Base-by-base conservation (phyloP, 495 filamentous ascomycete species). In the Extremus antarcticus region DNA sequence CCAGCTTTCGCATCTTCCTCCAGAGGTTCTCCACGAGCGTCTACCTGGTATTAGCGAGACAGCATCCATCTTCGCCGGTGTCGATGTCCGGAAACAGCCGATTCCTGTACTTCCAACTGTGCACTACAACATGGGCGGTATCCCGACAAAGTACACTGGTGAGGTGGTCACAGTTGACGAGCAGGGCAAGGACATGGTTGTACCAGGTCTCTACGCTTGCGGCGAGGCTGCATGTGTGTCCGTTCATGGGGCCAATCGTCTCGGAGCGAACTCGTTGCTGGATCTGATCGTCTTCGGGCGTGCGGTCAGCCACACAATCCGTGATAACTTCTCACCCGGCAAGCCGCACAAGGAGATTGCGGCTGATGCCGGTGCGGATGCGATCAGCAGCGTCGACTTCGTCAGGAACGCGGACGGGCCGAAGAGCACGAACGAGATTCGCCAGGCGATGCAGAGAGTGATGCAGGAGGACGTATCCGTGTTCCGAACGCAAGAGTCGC, bases 111-210 rank as follows among this genome's bases (percentile, higher is more conserved):
- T 98, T 56, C 92, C 92, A 47, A 98, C 92, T 32, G 92, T 95
- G 64, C 92, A 98, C 78, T 98, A 98, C 80, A 95, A 95, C 79
- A 98, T 98, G 92, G 92, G 92, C 71, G 92, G 92, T 75, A 95
- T 98, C 67, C 91, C 92, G 39, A 98, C 92, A 57, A 88, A 88
- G 63, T 96, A 94, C 78, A 95, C 89, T 55, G 92, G 92, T 68
- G 90, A 96, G 73, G 92, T 96, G 64, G 69, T 98, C 51, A 89
- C 86, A 46, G 77, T 92, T 35, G 89, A 92, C 65, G 80, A 82
- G 67, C 65, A 70, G 39, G 91, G 91, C 61, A 81, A 91, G 47
- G 91, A 97, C 75, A 79, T 91, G 76, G 83, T 94, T 65, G 92
- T 97, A 11, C 89, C 89, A 50, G 91, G 91, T 67, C 82, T 97